Conservation (phyloP, 148 eudicot genomes). For the Spergularia bocconei region DNA sequence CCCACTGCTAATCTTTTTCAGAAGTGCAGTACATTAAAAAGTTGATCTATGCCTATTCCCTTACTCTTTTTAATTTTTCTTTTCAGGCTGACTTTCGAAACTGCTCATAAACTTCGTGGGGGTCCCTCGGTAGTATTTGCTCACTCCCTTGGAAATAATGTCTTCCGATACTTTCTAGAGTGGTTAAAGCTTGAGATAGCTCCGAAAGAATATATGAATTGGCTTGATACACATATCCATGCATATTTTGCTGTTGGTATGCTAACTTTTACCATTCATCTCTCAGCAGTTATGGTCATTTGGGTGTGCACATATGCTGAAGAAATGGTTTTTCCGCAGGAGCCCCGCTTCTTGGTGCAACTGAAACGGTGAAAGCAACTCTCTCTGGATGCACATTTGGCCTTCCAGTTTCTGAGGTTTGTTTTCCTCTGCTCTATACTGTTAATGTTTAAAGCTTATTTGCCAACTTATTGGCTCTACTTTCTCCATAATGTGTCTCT, state of each 20-base stretch:
- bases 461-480: neutral
- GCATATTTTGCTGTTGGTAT: conserved; percentile 99
- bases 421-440: neutral
- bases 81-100: conserved; percentile 91
- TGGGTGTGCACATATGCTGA: neutral
- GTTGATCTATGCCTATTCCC: conserved; percentile 13
- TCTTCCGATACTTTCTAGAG: conserved; percentile 93
- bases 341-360: conserved; percentile 82
- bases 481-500: neutral
- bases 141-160: conserved; percentile 92
- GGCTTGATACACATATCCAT: conserved; percentile 96
- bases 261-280: conserved; percentile 18
- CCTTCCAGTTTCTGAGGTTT: conserved; percentile 91
- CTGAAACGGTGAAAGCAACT: conserved; percentile 68
- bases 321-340: conserved; percentile 46
- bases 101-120: conserved; percentile 87
- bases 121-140: conserved; percentile 96
- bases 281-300: neutral
- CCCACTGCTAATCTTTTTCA: conserved; percentile 7
- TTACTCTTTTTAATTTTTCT: neutral
- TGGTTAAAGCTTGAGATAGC: conserved; percentile 98
- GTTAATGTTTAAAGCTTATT: conserved; percentile 4
- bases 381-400: conserved; percentile 89
- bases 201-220: conserved; percentile 73
- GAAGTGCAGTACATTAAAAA: neutral